Evolutionary conservation across 805 yeast genomes (phyloP).

Genomic region (Barnettozyma populi): DNA sequence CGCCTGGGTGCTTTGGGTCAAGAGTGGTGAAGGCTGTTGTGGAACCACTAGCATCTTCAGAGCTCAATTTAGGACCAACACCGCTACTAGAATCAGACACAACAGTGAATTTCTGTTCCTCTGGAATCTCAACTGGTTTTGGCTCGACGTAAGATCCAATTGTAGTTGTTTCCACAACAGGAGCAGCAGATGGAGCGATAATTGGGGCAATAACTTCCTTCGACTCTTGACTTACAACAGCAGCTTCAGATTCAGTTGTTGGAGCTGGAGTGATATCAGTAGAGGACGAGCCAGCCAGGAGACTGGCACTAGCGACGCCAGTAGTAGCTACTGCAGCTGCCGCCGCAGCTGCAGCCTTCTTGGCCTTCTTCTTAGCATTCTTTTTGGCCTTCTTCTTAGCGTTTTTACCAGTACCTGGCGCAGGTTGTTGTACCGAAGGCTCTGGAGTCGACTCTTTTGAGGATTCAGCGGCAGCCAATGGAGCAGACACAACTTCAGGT

Average conservation of each 20-base stretch:
- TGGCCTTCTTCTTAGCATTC: constrained; percentile 6
- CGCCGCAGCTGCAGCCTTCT: constrained; percentile 10
- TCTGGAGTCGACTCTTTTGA: constrained; percentile 6
- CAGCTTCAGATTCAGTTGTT: not conserved
- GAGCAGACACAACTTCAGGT: not conserved
- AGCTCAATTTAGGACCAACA: not conserved
- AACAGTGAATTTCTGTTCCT: constrained; percentile 16
- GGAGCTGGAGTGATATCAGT: not conserved
- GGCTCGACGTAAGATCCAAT: constrained; percentile 11
- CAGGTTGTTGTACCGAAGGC: not conserved
- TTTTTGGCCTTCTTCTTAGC: constrained; percentile 7
- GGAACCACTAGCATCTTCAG: constrained; percentile 1
- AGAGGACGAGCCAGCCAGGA: not conserved
- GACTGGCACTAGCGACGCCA: constrained; percentile 3
- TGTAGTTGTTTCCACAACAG: not conserved
- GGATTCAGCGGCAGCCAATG: not conserved
- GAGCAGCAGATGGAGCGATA: not conserved
- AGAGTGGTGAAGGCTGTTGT: constrained; percentile 12
- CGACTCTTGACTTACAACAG: not conserved
- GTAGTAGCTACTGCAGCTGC: constrained; percentile 7
- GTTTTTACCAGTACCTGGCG: not conserved
- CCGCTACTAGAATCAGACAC: constrained; percentile 4
- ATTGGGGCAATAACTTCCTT: not conserved
- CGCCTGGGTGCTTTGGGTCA: constrained; percentile 20
- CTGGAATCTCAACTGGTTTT: constrained; percentile 18